Evolutionary conservation across 768 basidiomycete species (phyloP).

Genomic region (Rickenella mellea): DNA sequence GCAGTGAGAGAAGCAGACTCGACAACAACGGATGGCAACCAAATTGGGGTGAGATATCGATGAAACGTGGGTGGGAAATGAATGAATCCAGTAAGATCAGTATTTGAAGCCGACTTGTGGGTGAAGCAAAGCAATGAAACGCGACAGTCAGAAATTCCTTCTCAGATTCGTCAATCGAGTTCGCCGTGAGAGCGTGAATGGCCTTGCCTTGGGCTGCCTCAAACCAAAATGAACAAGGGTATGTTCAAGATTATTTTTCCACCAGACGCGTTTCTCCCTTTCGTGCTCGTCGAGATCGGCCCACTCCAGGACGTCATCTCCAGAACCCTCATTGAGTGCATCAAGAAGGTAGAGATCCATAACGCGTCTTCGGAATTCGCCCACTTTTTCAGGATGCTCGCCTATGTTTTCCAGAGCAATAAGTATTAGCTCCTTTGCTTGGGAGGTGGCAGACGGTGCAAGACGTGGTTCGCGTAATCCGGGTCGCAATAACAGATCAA

Average conservation of each 20-base stretch:
- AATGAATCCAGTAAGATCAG: slow-evolving; percentile 56
- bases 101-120: slow-evolving; percentile 61
- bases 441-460: slow-evolving; percentile 41
- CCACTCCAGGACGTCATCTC: slow-evolving; percentile 68
- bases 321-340: slow-evolving; percentile 66
- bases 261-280: slow-evolving; percentile 47
- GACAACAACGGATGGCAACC: slow-evolving; percentile 60
- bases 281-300: slow-evolving; percentile 55
- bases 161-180: slow-evolving; percentile 2
- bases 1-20: slow-evolving; percentile 55
- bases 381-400: slow-evolving; percentile 39
- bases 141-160: slow-evolving; percentile 68
- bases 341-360: slow-evolving; percentile 73
- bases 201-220: slow-evolving; percentile 53
- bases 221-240: slow-evolving; percentile 58
- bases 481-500: slow-evolving; percentile 69
- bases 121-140: slow-evolving; percentile 47
- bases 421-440: slow-evolving; percentile 67
- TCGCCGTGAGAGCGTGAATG: slow-evolving; percentile 4
- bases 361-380: slow-evolving; percentile 57
- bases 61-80: slow-evolving; percentile 46
- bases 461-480: slow-evolving; percentile 69
- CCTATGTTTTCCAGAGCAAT: slow-evolving; percentile 45
- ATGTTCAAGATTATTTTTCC: slow-evolving; percentile 77
- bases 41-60: slow-evolving; percentile 31